Conservation (phyloP, 176 grass and related monocot genomes). For the Carex littledalei region DNA sequence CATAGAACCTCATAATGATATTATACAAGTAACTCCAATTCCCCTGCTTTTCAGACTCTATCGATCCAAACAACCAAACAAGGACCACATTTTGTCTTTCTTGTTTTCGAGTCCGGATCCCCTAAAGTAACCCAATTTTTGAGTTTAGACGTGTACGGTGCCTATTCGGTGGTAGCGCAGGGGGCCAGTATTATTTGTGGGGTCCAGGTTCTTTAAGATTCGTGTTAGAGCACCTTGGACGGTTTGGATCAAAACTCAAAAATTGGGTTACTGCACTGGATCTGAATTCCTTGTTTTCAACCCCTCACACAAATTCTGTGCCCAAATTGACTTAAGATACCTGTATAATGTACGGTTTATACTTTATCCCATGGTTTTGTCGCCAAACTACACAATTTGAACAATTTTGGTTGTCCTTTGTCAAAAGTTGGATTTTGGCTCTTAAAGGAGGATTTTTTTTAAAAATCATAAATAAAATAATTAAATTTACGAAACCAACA, state of each 20-base stretch:
- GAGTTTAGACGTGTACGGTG: no score
- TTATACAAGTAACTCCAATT: neutral
- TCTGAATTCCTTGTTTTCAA: conserved; percentile 13
- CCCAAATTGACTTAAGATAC: neutral
- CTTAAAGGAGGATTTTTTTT: no score
- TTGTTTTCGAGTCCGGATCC: no score
- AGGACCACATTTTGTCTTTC: conserved; percentile 14
- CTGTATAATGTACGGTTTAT: neutral
- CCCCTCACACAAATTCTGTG: conserved; percentile 19
- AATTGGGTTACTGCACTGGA: no score
- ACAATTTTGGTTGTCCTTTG: conserved; percentile 1
- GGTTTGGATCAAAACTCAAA: no score
- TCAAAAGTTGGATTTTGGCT: neutral
- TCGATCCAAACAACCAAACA: neutral
- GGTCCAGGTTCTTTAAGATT: no score
- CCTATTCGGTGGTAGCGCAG: no score
- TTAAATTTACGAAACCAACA: no score
- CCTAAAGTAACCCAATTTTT: no score
- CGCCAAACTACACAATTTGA: neutral
- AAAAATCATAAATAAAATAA: no score
- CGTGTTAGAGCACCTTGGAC: no score
- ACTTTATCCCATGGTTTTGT: neutral
- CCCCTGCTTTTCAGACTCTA: neutral
- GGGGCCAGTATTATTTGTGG: no score
- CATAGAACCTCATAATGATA: neutral